Conservation (phyloP, 2,329 filamentous ascomycete species). For the Phyllosticta citriasiana region DNA sequence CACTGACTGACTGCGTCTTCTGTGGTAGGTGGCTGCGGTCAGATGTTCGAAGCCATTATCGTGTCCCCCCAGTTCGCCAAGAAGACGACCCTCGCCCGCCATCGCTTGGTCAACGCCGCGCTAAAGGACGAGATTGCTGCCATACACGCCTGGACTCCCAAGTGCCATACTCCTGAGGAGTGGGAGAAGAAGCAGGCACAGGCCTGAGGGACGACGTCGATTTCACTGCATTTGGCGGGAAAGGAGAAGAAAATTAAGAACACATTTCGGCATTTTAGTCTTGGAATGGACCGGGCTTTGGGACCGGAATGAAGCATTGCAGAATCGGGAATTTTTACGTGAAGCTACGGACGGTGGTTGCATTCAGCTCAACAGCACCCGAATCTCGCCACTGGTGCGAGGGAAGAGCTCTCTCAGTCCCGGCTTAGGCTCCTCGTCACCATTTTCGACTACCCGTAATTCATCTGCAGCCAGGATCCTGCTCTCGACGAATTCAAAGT, state of each 20-base stretch:
- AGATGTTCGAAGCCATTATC: slow-evolving; percentile 60
- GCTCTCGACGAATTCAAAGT: slow-evolving; percentile 65
- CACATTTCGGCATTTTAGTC: neutral
- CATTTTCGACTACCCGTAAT: slow-evolving; percentile 26
- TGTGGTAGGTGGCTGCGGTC: slow-evolving; percentile 56
- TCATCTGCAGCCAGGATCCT: slow-evolving; percentile 52
- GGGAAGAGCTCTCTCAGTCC: slow-evolving; percentile 49
- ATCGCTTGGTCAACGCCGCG: slow-evolving; percentile 74
- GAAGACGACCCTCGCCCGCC: slow-evolving; percentile 65
- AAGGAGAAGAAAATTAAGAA: neutral
- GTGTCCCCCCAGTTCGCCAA: slow-evolving; percentile 44
- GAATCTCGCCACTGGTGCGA: slow-evolving; percentile 54
- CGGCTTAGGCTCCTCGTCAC: slow-evolving; percentile 27
- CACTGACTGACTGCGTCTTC: neutral
- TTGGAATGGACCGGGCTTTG: neutral
- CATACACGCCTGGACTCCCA: slow-evolving; percentile 92
- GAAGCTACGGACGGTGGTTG: neutral
- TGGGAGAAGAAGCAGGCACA: slow-evolving; percentile 58
- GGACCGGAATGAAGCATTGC: neutral
- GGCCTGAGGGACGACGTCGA: slow-evolving; percentile 10
- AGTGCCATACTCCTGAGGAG: slow-evolving; percentile 85
- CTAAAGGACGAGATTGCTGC: slow-evolving; percentile 80
- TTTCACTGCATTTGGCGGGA: neutral
- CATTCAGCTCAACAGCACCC: slow-evolving; percentile 50
- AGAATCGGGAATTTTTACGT: neutral